Evolutionary conservation across 1,284 basidiomycete genomes (phyloP).

Genomic region (Moesziomyces sp.): DNA sequence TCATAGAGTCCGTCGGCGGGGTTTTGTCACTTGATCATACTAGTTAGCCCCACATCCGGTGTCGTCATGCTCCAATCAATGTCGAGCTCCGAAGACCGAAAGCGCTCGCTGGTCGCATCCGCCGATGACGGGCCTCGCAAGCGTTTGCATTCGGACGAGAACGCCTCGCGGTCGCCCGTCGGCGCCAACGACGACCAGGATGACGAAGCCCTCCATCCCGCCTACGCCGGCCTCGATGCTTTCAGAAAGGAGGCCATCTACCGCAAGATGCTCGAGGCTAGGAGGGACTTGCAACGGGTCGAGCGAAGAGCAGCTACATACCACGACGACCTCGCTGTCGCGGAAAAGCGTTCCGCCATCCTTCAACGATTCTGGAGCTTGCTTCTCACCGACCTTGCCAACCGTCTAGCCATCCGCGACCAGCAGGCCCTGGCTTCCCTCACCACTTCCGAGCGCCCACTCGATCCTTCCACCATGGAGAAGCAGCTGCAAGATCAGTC

Average conservation of each 20-base stretch:
- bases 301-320: slow-evolving; percentile 25
- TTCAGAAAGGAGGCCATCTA: slow-evolving; percentile 66
- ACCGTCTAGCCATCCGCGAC: slow-evolving; percentile 37
- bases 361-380: slow-evolving; percentile 56
- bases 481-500: slow-evolving; percentile 39
- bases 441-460: slow-evolving; percentile 13
- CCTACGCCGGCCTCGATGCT: slow-evolving; percentile 38
- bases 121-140: slow-evolving; percentile 39
- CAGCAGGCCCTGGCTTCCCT: slow-evolving; percentile 23
- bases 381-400: slow-evolving; percentile 36
- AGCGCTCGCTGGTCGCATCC: slow-evolving; percentile 41
- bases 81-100: slow-evolving; percentile 50
- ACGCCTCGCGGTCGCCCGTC: slow-evolving; percentile 11
- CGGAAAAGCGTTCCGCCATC: slow-evolving; percentile 38
- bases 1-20: not conserved
- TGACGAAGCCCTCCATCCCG: slow-evolving; percentile 35
- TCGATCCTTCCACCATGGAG: slow-evolving; percentile 22
- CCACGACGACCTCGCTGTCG: slow-evolving; percentile 29
- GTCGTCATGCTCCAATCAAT: slow-evolving; percentile 40
- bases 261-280: slow-evolving; percentile 56
- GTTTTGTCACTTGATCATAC: not conserved
- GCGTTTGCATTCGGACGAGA: slow-evolving; percentile 39
- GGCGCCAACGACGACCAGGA: slow-evolving; percentile 33
- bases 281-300: slow-evolving; percentile 46
- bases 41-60: not conserved